These are phyloP conservation scores for Xylariaceae sp. DNA, from an alignment of 2,329 filamentous ascomycete genomes.

Conservation along the genomic window DNA sequence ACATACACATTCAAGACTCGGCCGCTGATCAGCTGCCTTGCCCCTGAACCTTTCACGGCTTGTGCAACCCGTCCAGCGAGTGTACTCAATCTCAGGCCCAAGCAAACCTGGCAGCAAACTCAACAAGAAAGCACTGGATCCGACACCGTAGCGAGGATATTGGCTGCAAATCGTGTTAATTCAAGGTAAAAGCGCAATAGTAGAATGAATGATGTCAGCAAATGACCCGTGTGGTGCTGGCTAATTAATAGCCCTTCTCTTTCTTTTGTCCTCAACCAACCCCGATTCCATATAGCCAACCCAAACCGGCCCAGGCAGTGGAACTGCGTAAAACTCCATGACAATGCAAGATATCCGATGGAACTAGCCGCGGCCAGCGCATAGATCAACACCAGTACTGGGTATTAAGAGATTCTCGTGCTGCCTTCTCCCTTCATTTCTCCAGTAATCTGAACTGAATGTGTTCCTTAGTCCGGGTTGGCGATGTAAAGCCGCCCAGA, in stretches of 20 bases:
- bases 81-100: conserved; percentile 6
- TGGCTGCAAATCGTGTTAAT: conserved; percentile 23
- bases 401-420: conserved; percentile 9
- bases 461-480: conserved; percentile 62
- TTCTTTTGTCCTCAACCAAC: conserved; percentile 17
- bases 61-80: background rate
- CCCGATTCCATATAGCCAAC: conserved; percentile 12
- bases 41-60: background rate
- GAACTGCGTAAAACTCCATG: conserved; percentile 23
- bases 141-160: conserved; percentile 30
- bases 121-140: conserved; percentile 11
- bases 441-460: background rate
- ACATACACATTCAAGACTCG: conserved; percentile 7
- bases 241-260: conserved; percentile 16
- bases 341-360: conserved; percentile 25
- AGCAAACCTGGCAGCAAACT: background rate
- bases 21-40: background rate
- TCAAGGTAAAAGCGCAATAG: conserved; percentile 5
- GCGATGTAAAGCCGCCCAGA: conserved; percentile 75
- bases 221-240: conserved; percentile 28
- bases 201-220: conserved; percentile 20
- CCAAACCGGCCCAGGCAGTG: conserved; percentile 19
- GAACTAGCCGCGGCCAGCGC: conserved; percentile 7
- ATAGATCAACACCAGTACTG: conserved; percentile 13
- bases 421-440: background rate